phyloP scores from a whole-genome alignment of 371 early-diverging fungal species.

The Mucor circinelloides region DNA sequence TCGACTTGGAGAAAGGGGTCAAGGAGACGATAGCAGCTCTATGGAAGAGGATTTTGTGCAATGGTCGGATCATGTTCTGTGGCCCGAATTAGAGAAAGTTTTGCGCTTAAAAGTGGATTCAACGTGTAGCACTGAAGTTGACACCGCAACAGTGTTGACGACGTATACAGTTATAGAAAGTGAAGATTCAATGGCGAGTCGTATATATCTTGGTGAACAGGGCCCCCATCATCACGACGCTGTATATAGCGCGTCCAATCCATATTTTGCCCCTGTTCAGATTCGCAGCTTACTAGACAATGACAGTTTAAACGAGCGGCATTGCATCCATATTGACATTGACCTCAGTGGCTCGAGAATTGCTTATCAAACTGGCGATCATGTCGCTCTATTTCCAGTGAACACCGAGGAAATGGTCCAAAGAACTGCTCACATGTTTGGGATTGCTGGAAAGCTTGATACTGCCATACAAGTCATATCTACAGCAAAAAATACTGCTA shows the following conservation, averaged over 20 bases:
- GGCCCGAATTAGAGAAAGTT: constrained; percentile 76
- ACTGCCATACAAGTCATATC: constrained; percentile 60
- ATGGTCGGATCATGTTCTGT: constrained; percentile 85
- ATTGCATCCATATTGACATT: constrained; percentile 92
- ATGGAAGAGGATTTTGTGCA: constrained; percentile 93
- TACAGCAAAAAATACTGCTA: constrained; percentile 67
- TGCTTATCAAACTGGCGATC: constrained; percentile 91
- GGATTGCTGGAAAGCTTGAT: constrained; percentile 69
- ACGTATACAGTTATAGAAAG: constrained; percentile 50
- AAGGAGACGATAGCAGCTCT: constrained; percentile 95
- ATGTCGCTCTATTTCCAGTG: constrained; percentile 89
- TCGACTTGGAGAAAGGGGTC: constrained; percentile 81
- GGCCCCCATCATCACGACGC: constrained; percentile 31
- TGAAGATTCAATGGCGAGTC: constrained; percentile 27
- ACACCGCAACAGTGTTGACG: constrained; percentile 40
- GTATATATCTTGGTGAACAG: constrained; percentile 65
- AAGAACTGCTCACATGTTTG: constrained; percentile 64
- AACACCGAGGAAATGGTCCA: constrained; percentile 80
- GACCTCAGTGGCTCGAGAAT: constrained; percentile 81
- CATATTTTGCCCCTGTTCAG: background rate
- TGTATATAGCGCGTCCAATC: constrained; percentile 13
- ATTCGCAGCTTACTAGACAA: constrained; percentile 48
- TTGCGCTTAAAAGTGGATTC: constrained; percentile 48
- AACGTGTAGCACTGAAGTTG: constrained; percentile 55
- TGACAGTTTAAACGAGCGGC: constrained; percentile 79